phyloP scores from a whole-genome alignment of 495 filamentous ascomycete genomes.

The Neurospora sp. region DNA sequence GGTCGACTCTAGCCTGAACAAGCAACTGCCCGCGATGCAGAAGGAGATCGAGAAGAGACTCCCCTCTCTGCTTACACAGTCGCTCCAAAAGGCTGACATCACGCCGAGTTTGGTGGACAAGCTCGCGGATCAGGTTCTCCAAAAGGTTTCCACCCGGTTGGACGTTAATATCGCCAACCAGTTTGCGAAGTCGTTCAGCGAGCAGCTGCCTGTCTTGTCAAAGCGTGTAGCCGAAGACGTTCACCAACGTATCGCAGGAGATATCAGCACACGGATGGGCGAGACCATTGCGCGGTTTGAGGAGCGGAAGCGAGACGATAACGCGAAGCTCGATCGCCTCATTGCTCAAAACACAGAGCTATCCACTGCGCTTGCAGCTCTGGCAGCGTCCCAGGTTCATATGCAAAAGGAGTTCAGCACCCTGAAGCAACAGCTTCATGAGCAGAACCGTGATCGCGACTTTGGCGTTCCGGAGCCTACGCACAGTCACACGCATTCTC shows the following conservation, averaged over 20 bases:
- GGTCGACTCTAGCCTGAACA: constrained; percentile 34
- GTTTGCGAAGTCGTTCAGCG: constrained; percentile 41
- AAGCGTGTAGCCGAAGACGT: constrained; percentile 44
- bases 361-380: constrained; percentile 58
- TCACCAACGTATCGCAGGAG: constrained; percentile 38
- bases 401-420: constrained; percentile 16
- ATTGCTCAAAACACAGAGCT: constrained; percentile 60
- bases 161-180: constrained; percentile 50
- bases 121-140: constrained; percentile 60
- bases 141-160: constrained; percentile 53
- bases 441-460: constrained; percentile 12
- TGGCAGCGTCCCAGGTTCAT: constrained; percentile 52
- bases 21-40: constrained; percentile 43
- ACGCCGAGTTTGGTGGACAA: constrained; percentile 33
- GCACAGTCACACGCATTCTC: constrained; percentile 9
- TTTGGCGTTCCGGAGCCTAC: constrained; percentile 1
- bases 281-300: constrained; percentile 44
- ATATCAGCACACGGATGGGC: constrained; percentile 26
- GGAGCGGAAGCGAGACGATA: constrained; percentile 57
- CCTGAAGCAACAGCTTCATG: constrained; percentile 14
- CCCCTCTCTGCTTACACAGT: constrained; percentile 33
- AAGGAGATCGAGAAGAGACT: constrained; percentile 48
- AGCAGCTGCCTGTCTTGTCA: constrained; percentile 56
- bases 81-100: constrained; percentile 60
- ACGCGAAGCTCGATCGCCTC: constrained; percentile 74